Percentiles rank a stretch among this genome's conserved stretches.
Conservation (phyloP, 345 rosid species). For the Limnanthes douglasii region DNA sequence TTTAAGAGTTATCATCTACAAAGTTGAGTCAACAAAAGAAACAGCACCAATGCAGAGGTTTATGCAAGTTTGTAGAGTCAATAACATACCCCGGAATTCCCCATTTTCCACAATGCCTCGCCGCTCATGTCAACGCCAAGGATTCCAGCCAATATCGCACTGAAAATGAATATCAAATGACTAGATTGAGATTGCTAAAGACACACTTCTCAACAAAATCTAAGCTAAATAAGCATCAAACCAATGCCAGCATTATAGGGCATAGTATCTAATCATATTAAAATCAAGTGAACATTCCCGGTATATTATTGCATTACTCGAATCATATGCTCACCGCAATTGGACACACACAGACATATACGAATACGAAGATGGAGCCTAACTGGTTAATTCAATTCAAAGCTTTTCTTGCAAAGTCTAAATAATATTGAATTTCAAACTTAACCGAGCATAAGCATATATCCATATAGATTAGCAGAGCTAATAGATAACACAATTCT, state of each 20-base stretch:
- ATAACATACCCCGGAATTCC: constrained; percentile 52
- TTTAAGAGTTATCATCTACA: neutral
- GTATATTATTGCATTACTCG: neutral
- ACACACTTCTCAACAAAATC: neutral
- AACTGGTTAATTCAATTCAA: no score
- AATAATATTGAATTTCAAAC: no score
- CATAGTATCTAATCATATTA: neutral
- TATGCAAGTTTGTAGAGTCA: neutral
- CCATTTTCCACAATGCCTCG: constrained; percentile 39
- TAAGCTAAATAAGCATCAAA: neutral
- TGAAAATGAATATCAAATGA: constrained; percentile 9
- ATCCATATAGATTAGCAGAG: no score
- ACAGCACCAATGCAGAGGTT: neutral
- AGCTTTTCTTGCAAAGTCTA: no score
- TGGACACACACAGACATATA: neutral
- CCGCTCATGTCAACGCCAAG: constrained; percentile 23
- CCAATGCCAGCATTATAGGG: neutral
- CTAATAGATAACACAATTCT: no score
- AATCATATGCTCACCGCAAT: neutral
- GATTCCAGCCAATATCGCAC: constrained; percentile 32
- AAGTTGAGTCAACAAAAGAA: neutral
- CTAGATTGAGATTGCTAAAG: neutral
- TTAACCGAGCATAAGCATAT: no score
- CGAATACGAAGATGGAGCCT: no score
- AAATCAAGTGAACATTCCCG: no score